Percentiles rank a stretch among this genome's conserved stretches.
phyloP scores from a whole-genome alignment of 768 basidiomycete genomes.

The button mushroom (Agaricus bisporus) region DNA sequence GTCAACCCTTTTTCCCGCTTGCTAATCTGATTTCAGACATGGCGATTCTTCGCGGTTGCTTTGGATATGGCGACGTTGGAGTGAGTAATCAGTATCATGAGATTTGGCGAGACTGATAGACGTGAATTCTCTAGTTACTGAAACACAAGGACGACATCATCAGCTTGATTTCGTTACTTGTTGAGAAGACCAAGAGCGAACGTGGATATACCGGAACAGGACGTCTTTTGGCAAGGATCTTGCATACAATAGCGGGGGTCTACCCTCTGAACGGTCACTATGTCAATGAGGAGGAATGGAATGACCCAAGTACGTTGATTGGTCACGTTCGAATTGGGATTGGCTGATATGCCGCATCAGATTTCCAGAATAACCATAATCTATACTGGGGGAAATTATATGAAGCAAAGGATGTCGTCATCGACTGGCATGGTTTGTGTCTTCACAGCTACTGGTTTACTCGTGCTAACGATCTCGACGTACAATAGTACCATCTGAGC shows the following conservation, averaged over 20 bases:
- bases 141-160: conserved; percentile 63
- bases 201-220: conserved; percentile 82
- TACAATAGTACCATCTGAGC: conserved; percentile 45
- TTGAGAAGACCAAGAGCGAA: conserved; percentile 82
- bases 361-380: conserved; percentile 57
- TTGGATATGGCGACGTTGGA: conserved; percentile 64
- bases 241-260: conserved; percentile 68
- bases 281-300: conserved; percentile 79
- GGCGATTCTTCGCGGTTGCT: conserved; percentile 74
- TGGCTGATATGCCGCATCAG: conserved; percentile 26
- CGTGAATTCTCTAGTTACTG: conserved; percentile 44
- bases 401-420: conserved; percentile 69
- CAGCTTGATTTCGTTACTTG: conserved; percentile 53
- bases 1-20: neutral
- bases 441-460: conserved; percentile 1
- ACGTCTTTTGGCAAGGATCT: conserved; percentile 65
- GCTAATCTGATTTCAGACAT: conserved; percentile 45
- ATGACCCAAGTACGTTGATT: conserved; percentile 53
- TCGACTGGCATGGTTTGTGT: conserved; percentile 81
- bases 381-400: conserved; percentile 78
- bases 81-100: conserved; percentile 32
- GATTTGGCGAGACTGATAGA: neutral
- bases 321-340: conserved; percentile 5
- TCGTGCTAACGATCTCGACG: conserved; percentile 3
- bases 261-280: conserved; percentile 78